phyloP scores from a whole-genome alignment of 148 eudicot genomes.

The Rhododendron kiyosumense region DNA sequence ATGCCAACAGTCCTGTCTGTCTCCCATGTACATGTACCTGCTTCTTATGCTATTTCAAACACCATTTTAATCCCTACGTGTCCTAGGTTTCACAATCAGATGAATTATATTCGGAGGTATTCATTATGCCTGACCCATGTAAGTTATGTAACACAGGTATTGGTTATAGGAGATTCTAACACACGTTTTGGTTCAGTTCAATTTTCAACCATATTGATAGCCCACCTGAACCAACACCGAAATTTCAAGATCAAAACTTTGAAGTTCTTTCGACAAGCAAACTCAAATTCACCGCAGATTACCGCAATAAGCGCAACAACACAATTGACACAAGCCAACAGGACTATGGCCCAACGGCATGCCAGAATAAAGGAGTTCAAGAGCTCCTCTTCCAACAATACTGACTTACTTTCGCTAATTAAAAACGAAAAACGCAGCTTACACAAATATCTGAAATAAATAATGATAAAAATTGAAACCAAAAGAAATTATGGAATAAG shows the following conservation, averaged over 20 bases:
- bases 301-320: neutral
- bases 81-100: neutral
- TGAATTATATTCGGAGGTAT: neutral
- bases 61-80: neutral
- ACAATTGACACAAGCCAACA: neutral
- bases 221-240: neutral
- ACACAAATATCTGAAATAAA: neutral
- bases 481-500: neutral
- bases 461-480: neutral
- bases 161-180: neutral
- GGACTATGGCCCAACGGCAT: neutral
- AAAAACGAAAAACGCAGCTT: neutral
- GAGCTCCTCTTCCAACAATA: too few species aligned
- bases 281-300: neutral
- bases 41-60: neutral
- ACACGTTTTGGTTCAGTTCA: neutral
- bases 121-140: neutral
- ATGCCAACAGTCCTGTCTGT: neutral
- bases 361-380: neutral
- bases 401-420: neutral
- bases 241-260: neutral
- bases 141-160: neutral
- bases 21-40: neutral
- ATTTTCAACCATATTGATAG: neutral
- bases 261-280: neutral